phyloP scores from a whole-genome alignment of 2,329 filamentous ascomycete genomes.

The Chaetomium sp. region DNA sequence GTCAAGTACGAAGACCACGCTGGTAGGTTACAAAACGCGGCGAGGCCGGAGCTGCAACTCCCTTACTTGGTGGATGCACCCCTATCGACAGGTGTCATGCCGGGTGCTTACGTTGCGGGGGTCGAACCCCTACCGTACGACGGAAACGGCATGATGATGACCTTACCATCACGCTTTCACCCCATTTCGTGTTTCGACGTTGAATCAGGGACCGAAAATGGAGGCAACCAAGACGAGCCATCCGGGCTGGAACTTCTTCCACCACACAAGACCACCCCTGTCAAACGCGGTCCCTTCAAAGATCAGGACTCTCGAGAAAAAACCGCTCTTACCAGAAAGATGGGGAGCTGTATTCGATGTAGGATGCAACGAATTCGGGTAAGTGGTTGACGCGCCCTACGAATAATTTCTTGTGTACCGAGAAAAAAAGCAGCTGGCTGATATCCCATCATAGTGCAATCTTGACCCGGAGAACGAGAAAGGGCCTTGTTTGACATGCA shows the following conservation, averaged over 20 bases:
- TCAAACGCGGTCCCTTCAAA: constrained; percentile 48
- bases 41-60: constrained; percentile 7
- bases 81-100: constrained; percentile 2
- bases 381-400: constrained; percentile 24
- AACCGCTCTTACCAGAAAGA: constrained; percentile 51
- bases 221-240: constrained; percentile 12
- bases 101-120: constrained; percentile 8
- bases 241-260: constrained; percentile 29
- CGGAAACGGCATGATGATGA: constrained; percentile 6
- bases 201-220: constrained; percentile 9
- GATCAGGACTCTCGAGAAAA: constrained; percentile 44
- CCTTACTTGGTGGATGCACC: constrained; percentile 9
- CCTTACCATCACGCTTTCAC: constrained; percentile 13
- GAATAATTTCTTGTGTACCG: not conserved
- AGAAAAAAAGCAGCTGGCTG: too few species aligned
- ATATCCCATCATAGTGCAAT: constrained; percentile 41
- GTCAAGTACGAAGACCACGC: constrained; percentile 20
- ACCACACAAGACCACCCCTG: constrained; percentile 32
- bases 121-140: constrained; percentile 8
- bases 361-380: constrained; percentile 57
- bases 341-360: constrained; percentile 54
- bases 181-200: constrained; percentile 13
- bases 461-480: constrained; percentile 41
- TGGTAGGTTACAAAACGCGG: not conserved
- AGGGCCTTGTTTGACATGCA: constrained; percentile 48